Evolutionary conservation across 441 rosid species (phyloP), one percentile per base, ranked within the genome.

Genomic region (Aleurites moluccanus): DNA sequence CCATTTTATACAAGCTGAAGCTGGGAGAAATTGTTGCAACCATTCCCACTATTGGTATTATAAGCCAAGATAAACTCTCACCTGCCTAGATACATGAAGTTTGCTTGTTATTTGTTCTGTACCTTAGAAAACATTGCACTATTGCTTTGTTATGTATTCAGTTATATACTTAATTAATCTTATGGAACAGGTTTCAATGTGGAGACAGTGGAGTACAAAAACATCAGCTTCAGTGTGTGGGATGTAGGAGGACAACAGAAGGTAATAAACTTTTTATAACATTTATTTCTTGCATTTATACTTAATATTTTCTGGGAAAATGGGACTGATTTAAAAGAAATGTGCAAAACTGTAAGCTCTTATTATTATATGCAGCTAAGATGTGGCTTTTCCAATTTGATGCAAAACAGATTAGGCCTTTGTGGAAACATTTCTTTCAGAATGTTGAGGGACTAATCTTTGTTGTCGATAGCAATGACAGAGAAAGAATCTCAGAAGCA

Each of bases 181-280:
- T 64, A 33, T 52, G 53, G 2, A 50, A 55, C 86, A 90, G 98
- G 97, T 78, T 91, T 91, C 67, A 90, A 90, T 66, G 87, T 90
- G 33, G 95, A 93, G 84, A 84, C 90, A 0, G 85, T 93, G 23
- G 88, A 88, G 77, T 91, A 85, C 86, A 88, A 79, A 73, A 86
- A 86, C 52, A 83, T 80, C 64, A 82, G 80, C 81, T 88, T 91
- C 78, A 84, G 84, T 23, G 76, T 93, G 28, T 93, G 98, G 97
- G 95, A 93, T 80, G 86, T 86, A 35, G 92, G 97, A 76, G 95
- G 98, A 67, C 91, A 89, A 69, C 82, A 85, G n/a, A 91, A 86
- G 95, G 97, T 87, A 81, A 45, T 33, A 3, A 59, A 21, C n/a
- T 23, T 77, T 13, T 23, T 20, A 57, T 65, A 30, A 11, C 40